Evolutionary conservation across 306 rosid species (phyloP).

Genomic region (Delonix regia): DNA sequence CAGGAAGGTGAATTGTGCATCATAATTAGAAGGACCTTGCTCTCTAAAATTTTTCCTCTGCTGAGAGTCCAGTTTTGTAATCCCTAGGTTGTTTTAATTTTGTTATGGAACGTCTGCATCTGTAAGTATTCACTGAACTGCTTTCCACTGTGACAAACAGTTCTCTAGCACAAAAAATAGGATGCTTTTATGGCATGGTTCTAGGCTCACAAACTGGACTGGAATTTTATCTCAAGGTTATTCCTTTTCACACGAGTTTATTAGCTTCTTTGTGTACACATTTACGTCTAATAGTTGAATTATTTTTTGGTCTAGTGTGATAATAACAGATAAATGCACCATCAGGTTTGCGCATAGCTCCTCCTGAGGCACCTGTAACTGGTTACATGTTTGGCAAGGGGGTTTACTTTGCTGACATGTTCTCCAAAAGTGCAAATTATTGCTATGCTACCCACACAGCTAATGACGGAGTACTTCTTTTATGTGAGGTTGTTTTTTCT

Average conservation of each 20-base stretch:
- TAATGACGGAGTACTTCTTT: slow-evolving; percentile 80
- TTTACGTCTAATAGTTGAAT: not conserved
- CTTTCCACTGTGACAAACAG: slow-evolving; percentile 47
- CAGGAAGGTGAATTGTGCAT: slow-evolving; percentile 60
- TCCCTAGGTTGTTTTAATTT: not conserved
- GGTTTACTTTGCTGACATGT: slow-evolving; percentile 96
- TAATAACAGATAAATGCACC: slow-evolving; percentile 29
- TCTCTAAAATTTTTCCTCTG: slow-evolving; percentile 3
- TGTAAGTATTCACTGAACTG: slow-evolving; percentile 17
- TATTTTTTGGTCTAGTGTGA: slow-evolving; percentile 32
- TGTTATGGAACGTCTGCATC: not conserved
- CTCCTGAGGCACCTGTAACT: slow-evolving; percentile 93
- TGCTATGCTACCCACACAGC: slow-evolving; percentile 65
- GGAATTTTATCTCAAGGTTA: slow-evolving; percentile 97
- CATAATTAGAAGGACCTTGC: slow-evolving; percentile 16
- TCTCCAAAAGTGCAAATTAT: slow-evolving; percentile 98
- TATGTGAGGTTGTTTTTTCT: slow-evolving; percentile 81
- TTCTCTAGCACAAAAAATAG: slow-evolving; percentile 70
- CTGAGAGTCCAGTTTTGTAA: slow-evolving; percentile 15
- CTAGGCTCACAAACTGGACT: slow-evolving; percentile 95
- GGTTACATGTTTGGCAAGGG: slow-evolving; percentile 99
- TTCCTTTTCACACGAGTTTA: slow-evolving; percentile 31
- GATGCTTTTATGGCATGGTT: slow-evolving; percentile 97
- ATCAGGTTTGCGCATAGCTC: slow-evolving; percentile 97
- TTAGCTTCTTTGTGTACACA: slow-evolving; percentile 1